A percentile compares a stretch with the other conserved stretches of the same genome.
Conservation (phyloP, 495 filamentous ascomycete genomes). For the Aspergillus coremiiformis region DNA sequence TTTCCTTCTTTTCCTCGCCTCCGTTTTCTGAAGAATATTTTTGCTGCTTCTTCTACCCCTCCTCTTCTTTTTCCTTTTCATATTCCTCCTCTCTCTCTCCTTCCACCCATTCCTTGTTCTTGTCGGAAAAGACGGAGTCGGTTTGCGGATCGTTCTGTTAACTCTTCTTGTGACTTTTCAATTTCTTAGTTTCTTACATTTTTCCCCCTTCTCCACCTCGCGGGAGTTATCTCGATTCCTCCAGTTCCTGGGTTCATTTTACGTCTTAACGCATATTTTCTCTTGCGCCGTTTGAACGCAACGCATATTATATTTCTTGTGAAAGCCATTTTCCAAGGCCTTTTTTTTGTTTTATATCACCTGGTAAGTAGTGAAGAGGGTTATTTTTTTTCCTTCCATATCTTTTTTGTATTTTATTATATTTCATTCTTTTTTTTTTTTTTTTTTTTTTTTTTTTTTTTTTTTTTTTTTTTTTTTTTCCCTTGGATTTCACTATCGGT, state of each 20-base stretch:
- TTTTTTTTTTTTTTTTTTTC: neutral
- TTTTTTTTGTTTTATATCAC: slow-evolving; percentile 18
- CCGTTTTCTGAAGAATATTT: slow-evolving; percentile 30
- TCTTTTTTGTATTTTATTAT: neutral
- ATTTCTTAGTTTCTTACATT: slow-evolving; percentile 31
- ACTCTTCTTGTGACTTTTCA: slow-evolving; percentile 25
- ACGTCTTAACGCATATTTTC: slow-evolving; percentile 24
- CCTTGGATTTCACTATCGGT: neutral
- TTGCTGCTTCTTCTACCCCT: slow-evolving; percentile 29
- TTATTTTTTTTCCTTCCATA: too few species aligned
- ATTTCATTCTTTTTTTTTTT: neutral
- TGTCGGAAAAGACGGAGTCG: slow-evolving; percentile 38
- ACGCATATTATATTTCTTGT: slow-evolving; percentile 17
- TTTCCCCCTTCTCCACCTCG: slow-evolving; percentile 30
- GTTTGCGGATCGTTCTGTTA: slow-evolving; percentile 35
- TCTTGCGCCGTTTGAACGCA: slow-evolving; percentile 24
- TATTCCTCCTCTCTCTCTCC: slow-evolving; percentile 22
- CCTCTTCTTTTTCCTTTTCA: slow-evolving; percentile 36
- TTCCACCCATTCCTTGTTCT: slow-evolving; percentile 34
- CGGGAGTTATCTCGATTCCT: slow-evolving; percentile 30
- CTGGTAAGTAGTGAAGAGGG: slow-evolving; percentile 29
- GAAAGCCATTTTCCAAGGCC: slow-evolving; percentile 11
- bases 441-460: neutral
- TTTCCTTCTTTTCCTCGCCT: slow-evolving; percentile 17
- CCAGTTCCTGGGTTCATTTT: slow-evolving; percentile 16